These are phyloP conservation scores for Apiospora aurea DNA, from an alignment of 2,329 filamentous ascomycete species.

Conservation along the genomic window DNA sequence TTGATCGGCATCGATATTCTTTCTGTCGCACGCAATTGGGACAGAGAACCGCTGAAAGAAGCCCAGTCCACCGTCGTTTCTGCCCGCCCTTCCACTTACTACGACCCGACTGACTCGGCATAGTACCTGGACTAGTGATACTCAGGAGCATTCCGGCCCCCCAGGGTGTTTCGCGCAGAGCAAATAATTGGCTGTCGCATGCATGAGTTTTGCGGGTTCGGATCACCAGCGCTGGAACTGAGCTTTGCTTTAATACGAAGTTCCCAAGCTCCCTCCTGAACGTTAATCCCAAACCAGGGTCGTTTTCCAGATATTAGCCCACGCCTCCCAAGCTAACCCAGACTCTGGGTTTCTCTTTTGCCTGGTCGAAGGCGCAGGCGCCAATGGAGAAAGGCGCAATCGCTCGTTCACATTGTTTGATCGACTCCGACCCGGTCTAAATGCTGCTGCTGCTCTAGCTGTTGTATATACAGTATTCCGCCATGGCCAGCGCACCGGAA, in stretches of 20 bases:
- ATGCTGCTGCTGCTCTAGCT: neutral
- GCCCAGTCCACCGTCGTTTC: neutral
- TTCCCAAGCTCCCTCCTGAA: neutral
- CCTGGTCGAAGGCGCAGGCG: neutral
- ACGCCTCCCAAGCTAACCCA: neutral
- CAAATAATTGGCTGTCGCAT: constrained; percentile 12
- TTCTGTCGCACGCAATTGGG: neutral
- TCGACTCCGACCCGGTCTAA: neutral
- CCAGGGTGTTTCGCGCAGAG: neutral
- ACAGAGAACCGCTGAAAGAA: neutral
- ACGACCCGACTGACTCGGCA: neutral
- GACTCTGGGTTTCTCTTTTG: neutral
- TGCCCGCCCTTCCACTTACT: neutral
- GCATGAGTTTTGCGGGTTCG: constrained; percentile 14
- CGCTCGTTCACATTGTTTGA: constrained; percentile 7
- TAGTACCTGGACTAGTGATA: constrained; percentile 4
- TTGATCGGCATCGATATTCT: neutral
- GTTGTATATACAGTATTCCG: neutral
- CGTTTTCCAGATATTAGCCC: constrained; percentile 1
- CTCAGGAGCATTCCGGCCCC: neutral
- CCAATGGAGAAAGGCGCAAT: constrained; percentile 3
- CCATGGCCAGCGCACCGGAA: neutral
- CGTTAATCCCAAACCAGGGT: neutral
- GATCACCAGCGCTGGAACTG: constrained; percentile 4
- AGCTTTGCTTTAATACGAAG: constrained; percentile 11